phyloP scores from a whole-genome alignment of 495 filamentous ascomycete species.

The Daldinia loculata region DNA sequence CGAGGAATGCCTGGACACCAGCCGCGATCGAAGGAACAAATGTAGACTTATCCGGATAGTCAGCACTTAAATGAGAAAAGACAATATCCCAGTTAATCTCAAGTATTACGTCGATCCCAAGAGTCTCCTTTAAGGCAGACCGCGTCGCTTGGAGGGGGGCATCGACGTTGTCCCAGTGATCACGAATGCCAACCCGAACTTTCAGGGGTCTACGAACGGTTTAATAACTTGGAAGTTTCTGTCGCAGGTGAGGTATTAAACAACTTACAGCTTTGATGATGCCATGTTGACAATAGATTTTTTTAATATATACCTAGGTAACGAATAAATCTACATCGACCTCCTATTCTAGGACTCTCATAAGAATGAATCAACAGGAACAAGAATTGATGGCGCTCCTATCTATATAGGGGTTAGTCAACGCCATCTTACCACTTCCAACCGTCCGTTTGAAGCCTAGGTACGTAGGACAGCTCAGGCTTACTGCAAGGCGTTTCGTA shows the following conservation, averaged over 20 bases:
- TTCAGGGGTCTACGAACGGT: conserved; percentile 46
- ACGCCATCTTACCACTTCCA: background rate
- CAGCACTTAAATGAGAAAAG: conserved; percentile 37
- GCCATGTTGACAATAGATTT: background rate
- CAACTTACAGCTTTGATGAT: conserved; percentile 12
- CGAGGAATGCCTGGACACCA: conserved; percentile 41
- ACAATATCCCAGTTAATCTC: conserved; percentile 50
- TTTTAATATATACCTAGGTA: no score
- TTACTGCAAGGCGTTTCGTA: conserved; percentile 10
- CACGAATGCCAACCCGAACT: conserved; percentile 48
- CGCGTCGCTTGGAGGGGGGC: conserved; percentile 37
- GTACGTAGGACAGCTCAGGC: background rate
- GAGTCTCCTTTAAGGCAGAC: conserved; percentile 29
- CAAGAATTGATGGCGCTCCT: no score
- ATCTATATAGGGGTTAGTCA: background rate
- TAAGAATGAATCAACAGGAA: background rate
- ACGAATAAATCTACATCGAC: background rate
- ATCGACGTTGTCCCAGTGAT: conserved; percentile 46
- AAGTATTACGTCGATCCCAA: conserved; percentile 47
- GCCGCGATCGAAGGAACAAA: conserved; percentile 42
- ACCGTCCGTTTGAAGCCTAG: background rate
- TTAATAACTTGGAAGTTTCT: background rate
- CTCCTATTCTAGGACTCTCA: background rate
- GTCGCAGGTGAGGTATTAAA: background rate
- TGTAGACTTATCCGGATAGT: conserved; percentile 47